Evolutionary conservation across 2,329 filamentous ascomycete species (phyloP).

Genomic region (Oidium heveae): DNA sequence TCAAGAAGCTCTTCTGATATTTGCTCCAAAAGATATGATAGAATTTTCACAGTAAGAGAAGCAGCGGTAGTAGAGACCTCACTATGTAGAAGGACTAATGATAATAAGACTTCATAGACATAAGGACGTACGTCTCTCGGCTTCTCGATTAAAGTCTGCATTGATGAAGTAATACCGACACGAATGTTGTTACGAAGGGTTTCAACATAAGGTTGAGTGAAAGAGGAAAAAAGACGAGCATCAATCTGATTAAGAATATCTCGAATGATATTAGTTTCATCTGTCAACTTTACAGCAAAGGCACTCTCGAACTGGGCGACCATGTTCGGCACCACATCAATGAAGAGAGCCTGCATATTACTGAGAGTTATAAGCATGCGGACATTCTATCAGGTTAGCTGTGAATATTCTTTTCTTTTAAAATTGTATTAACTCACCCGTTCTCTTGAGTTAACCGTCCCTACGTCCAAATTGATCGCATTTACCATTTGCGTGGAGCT

Average conservation of each 20-base stretch:
- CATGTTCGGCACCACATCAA: constrained; percentile 64
- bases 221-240: constrained; percentile 70
- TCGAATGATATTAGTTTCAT: constrained; percentile 75
- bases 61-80: constrained; percentile 62
- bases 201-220: constrained; percentile 54
- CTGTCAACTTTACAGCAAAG: constrained; percentile 82
- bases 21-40: constrained; percentile 70
- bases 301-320: constrained; percentile 79
- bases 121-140: constrained; percentile 66
- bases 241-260: constrained; percentile 85
- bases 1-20: constrained; percentile 57
- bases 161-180: constrained; percentile 40
- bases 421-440: constrained; percentile 17
- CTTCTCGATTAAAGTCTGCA: constrained; percentile 35
- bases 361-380: constrained; percentile 84
- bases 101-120: constrained; percentile 65
- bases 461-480: constrained; percentile 19
- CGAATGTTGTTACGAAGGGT: constrained; percentile 44
- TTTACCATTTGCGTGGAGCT: constrained; percentile 12
- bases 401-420: constrained; percentile 9
- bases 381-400: constrained; percentile 35
- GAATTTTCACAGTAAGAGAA: constrained; percentile 52
- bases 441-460: constrained; percentile 26
- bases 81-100: constrained; percentile 73
- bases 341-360: constrained; percentile 65